A percentile compares a stretch with the other conserved stretches of the same genome.
Evolutionary conservation across 768 basidiomycete genomes (phyloP).

Genomic region (Strobilomyces confusus): DNA sequence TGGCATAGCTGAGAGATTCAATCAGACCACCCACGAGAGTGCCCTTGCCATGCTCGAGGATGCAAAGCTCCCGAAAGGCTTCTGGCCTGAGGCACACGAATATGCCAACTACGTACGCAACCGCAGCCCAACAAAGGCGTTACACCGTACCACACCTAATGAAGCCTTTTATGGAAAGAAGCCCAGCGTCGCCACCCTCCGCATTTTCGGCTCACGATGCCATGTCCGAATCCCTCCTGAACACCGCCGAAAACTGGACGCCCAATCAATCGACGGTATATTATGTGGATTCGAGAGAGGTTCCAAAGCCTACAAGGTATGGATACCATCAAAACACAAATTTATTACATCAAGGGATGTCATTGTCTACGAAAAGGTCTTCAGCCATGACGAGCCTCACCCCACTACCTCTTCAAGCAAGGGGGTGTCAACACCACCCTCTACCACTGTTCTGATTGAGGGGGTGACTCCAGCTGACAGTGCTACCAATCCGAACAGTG

Average conservation of each 20-base stretch:
- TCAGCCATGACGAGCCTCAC: background rate
- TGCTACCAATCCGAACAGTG: background rate
- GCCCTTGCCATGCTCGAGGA: slow-evolving; percentile 24
- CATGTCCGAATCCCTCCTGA: slow-evolving; percentile 5
- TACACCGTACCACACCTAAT: slow-evolving; percentile 13
- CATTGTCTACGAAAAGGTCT: background rate
- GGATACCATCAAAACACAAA: background rate
- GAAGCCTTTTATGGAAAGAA: slow-evolving; percentile 21
- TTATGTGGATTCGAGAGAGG: background rate
- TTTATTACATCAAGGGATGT: slow-evolving; percentile 2
- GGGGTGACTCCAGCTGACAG: background rate
- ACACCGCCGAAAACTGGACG: background rate
- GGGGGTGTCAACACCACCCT: background rate
- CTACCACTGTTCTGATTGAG: background rate
- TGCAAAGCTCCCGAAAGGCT: slow-evolving; percentile 10
- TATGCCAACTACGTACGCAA: slow-evolving; percentile 6
- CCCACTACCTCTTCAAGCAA: background rate
- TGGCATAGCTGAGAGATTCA: slow-evolving; percentile 9
- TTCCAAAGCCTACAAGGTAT: slow-evolving; percentile 9
- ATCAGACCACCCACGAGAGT: slow-evolving; percentile 24
- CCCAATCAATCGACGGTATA: slow-evolving; percentile 4
- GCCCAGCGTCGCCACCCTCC: slow-evolving; percentile 19
- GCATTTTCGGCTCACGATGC: slow-evolving; percentile 19
- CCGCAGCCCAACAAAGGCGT: background rate
- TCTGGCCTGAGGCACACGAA: slow-evolving; percentile 21